Evolutionary conservation across 2,329 filamentous ascomycete species (phyloP).

Genomic region (Exophiala sp.): DNA sequence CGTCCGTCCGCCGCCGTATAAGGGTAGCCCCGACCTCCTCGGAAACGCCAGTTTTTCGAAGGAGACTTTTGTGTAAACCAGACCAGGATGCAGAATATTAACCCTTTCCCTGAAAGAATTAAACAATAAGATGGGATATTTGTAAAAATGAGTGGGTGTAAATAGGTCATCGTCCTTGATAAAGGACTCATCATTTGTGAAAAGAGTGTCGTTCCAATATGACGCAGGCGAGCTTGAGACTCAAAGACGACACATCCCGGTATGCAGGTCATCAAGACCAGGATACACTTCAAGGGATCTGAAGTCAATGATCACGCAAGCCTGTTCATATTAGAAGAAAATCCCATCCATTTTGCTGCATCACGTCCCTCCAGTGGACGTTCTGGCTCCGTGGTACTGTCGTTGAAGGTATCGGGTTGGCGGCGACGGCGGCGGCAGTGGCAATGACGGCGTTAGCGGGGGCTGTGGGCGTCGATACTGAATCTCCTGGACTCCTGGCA

Average conservation of each 20-base stretch:
- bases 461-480: slow-evolving; percentile 23
- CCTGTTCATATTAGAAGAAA: slow-evolving; percentile 68
- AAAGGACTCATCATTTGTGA: slow-evolving; percentile 14
- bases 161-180: slow-evolving; percentile 21
- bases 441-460: slow-evolving; percentile 1
- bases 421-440: slow-evolving; percentile 25
- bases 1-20: not conserved
- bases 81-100: slow-evolving; percentile 25
- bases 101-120: slow-evolving; percentile 26
- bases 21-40: not conserved
- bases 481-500: slow-evolving; percentile 23
- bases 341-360: slow-evolving; percentile 88
- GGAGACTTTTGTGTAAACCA: slow-evolving; percentile 18
- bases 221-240: not conserved
- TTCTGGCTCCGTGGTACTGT: slow-evolving; percentile 47
- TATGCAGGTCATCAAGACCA: slow-evolving; percentile 14
- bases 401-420: slow-evolving; percentile 30
- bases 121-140: slow-evolving; percentile 9
- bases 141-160: slow-evolving; percentile 11
- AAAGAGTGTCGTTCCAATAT: slow-evolving; percentile 15
- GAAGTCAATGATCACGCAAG: not conserved
- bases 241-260: slow-evolving; percentile 2
- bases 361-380: slow-evolving; percentile 92
- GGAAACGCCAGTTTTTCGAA: slow-evolving; percentile 7
- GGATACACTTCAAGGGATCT: not conserved